These are phyloP conservation scores for Beauveria sp. DNA, from an alignment of 2,329 filamentous ascomycete species.

Conservation along the genomic window DNA sequence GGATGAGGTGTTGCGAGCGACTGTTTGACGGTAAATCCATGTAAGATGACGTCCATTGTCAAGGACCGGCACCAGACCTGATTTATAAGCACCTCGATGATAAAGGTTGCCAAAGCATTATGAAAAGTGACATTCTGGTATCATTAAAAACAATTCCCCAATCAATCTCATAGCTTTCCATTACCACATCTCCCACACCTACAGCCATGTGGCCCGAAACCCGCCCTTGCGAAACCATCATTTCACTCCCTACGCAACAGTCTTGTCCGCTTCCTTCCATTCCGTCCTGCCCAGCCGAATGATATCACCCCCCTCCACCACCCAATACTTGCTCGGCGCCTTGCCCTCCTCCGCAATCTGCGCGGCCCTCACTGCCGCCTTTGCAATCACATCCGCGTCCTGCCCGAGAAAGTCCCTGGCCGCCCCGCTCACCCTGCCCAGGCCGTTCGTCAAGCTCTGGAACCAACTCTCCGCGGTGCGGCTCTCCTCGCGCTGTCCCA, in stretches of 20 bases:
- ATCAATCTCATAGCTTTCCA: background rate
- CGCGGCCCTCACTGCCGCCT: constrained; percentile 56
- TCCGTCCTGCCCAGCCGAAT: constrained; percentile 57
- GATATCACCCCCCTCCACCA: constrained; percentile 54
- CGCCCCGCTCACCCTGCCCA: constrained; percentile 46
- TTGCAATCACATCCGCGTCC: constrained; percentile 65
- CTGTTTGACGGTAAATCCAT: no score
- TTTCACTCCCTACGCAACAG: background rate
- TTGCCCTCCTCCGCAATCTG: constrained; percentile 51
- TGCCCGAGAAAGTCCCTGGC: constrained; percentile 63
- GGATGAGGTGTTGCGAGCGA: no score
- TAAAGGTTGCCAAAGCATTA: background rate
- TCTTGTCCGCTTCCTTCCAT: constrained; percentile 25
- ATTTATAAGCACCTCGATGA: no score
- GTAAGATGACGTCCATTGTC: no score
- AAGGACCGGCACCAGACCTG: no score
- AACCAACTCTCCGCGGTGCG: constrained; percentile 51
- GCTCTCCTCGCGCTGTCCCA: constrained; percentile 59
- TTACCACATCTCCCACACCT: background rate
- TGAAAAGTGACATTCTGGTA: background rate
- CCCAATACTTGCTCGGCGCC: constrained; percentile 54
- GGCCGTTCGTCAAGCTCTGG: constrained; percentile 44
- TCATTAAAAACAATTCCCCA: background rate
- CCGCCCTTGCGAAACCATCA: no score
- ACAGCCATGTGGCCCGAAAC: no score